Evolutionary conservation across 352 stramenopile genomes (phyloP), one percentile per base, ranked within the genome.

Genomic region (Phytopythium aichiense): DNA sequence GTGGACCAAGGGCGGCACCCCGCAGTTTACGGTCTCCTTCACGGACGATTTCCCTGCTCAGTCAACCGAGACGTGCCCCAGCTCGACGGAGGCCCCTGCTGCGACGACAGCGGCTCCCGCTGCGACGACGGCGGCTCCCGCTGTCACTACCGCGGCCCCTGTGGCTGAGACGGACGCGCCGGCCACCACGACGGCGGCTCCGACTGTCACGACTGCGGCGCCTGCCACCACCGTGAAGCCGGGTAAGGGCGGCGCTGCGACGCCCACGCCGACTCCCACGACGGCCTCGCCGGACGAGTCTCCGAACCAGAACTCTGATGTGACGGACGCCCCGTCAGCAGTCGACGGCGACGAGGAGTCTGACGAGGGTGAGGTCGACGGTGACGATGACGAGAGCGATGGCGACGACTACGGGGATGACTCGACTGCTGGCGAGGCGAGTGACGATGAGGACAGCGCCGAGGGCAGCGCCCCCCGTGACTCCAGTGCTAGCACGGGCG

Each of bases 1-100:
- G 62, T 85, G 73, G 73, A 72, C 61, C 28, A 69, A 67, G 58
- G 65, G 71, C 33, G 69, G 60, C 43, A 74, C 45, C 4, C 56
- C 76, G 6, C 71, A 82, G 56, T 78, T 79, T 49, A 67, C 60
- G n/a, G 68, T 81, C 37, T 16, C 20, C 15, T 59, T 37, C 23
- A 59, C 53, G 4, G 53, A 45, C 23, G 53, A 59, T 23, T 59
- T 59, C 53, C 53, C 53, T 11, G 35, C 28, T 7, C 53, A 59
- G 35, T 59, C 53, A 5, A 59, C 53, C 12, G 37, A 59, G 53
- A 46, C 35, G 22, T 59, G 53, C 37, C 53, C 50, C 0, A 13
- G 4, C 50, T 23, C 50, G 15, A 56, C 50, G 20, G 51, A 31
- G 7, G 51, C 51, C 9, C 51, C 51, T 18, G 33, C 51, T 43